Evolutionary conservation across 1,284 basidiomycete species (phyloP), one percentile per base, ranked within the genome.

Genomic region (Ceratobasidium papillatum): DNA sequence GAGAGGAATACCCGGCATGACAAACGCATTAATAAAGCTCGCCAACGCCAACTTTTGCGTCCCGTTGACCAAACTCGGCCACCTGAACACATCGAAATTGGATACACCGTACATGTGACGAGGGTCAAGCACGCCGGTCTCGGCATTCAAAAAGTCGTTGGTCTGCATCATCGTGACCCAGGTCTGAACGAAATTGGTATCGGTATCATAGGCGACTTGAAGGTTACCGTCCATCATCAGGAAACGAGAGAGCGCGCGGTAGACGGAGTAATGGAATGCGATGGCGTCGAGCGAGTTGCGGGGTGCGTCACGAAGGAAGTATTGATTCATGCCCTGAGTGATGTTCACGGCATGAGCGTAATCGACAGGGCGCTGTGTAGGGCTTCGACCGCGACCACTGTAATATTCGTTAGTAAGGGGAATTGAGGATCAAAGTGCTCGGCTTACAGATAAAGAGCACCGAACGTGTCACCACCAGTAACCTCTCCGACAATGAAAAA

Each of bases 141-240:
- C 82, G 3, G 91, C 82, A 81, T 96, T 96, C 74, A 96, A 77
- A 78, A 96, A 91, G 80, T 97, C 95, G 80, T 97, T 91, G 81
- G 89, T 87, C 78, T 92, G 88, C 78, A 95, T 91, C 89, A 96
- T 94, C 81, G 94, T 84, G 81, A 94, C 94, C 94, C 94, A 97
- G 0, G 92, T 90, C 0, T 89, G 89, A 81, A 95, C 84, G 80
- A 96, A 95, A 82, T 96, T 93, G 80, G 85, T 82, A 76, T 89
- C 85, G 12, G 56, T 17, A 56, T 97, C 95, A 82, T 92, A 95
- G 7, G 92, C 94, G 63, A 94, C 95, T 77, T 91, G 87, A 38
- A 96, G 84, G 81, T 96, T 95, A 79, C 95, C 95, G 79, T 97
- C 95, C 93, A 96, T 94, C 75, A 94, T 94, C 51, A 96, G 86